Base-by-base conservation (phyloP, 805 yeast genomes). In the Cephaloascus albidus region DNA sequence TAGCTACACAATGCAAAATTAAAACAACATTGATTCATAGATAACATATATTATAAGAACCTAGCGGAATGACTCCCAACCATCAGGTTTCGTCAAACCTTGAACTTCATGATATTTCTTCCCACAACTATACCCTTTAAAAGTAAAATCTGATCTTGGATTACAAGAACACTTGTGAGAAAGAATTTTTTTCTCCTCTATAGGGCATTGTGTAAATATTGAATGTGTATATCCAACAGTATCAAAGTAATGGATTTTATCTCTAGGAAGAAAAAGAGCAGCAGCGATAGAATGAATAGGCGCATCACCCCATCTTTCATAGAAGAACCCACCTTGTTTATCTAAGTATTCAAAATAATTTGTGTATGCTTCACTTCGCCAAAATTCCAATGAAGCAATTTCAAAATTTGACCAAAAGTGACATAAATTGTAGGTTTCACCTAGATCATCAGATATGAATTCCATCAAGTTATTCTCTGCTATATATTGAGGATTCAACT, bases 241-340 rank as follows among this genome's bases (percentile, higher is more conserved):
- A 14, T 41, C 37, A 20, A 57, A 49, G 48, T 52, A 53, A 43
- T 49, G 45, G 6, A 57, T 23, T 34, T 54, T 51, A 20, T 36
- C 37, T 35, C 47, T 47, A 4, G 45, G 37, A 35, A 55, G 42
- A 36, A 49, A 50, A 23, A 50, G 40, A 23, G 54, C 45, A 3
- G 49, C 41, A 18, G 47, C 59, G 10, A 58, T 41, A 2, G 61
- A 41, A 43, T 56, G 61, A 23, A 58, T 40, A 0, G 63, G 63
- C 3, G 63, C 63, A 40, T 61, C 66, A 4, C 66, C 66, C 66
- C 66, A 61, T 30, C 66, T 38, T 43, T 60, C 65, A 42, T 61
- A 61, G 43, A 47, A 61, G 38, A 61, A 61, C 3, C 66, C 66
- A 17, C 66, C 66, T n/a, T 46, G 41, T 27, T 34, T 32, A 39